These are phyloP conservation scores for Lagerstroemia speciosa DNA, from an alignment of 345 rosid species.

Conservation along the genomic window DNA sequence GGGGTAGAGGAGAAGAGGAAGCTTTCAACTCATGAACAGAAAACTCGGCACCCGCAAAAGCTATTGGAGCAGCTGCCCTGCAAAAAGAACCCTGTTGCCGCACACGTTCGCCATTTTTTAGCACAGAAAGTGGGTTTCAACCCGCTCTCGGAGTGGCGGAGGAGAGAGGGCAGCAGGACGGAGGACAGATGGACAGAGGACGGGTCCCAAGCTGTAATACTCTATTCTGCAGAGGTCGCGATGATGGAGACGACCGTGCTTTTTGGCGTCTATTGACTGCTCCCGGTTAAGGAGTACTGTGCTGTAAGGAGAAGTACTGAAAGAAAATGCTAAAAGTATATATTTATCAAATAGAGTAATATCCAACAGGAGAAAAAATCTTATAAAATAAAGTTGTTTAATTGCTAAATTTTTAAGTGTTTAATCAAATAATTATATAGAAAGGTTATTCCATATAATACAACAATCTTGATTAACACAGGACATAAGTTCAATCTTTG, in stretches of 20 bases:
- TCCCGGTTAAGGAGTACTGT: too few relatives aligned
- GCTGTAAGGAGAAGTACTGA: too few relatives aligned
- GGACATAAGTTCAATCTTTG: too few relatives aligned
- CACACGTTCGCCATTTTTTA: background rate
- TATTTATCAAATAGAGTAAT: too few relatives aligned
- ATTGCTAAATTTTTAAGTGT: too few relatives aligned
- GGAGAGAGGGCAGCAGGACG: background rate
- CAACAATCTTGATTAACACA: too few relatives aligned
- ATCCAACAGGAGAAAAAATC: too few relatives aligned
- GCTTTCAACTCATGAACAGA: background rate
- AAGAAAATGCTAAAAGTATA: too few relatives aligned
- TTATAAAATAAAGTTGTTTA: too few relatives aligned
- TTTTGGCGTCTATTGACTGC: too few relatives aligned
- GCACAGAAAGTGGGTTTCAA: background rate
- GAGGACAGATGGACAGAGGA: background rate
- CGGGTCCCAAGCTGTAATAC: constrained; percentile 1
- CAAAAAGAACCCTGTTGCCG: background rate
- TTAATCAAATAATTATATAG: too few relatives aligned
- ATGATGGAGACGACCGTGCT: background rate
- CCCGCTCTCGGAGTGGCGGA: background rate
- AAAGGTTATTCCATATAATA: too few relatives aligned
- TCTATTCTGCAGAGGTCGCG: background rate
- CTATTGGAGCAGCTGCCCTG: background rate
- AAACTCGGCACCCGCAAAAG: background rate
- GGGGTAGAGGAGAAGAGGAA: background rate